These are phyloP conservation scores for Cenchrus fungigraminus DNA, from an alignment of 176 grass and related monocot species.

Conservation along the genomic window DNA sequence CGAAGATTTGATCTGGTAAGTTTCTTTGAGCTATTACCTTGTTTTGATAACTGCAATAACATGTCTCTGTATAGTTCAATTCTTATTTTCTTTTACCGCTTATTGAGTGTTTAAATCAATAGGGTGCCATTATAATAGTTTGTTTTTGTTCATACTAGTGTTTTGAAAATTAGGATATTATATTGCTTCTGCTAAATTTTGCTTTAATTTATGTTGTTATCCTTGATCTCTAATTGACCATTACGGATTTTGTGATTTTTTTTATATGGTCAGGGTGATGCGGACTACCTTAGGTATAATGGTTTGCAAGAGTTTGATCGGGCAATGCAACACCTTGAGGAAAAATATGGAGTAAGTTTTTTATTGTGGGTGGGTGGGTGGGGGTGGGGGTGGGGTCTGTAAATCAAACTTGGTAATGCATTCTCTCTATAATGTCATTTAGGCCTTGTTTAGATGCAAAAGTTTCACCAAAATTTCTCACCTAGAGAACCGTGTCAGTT, in stretches of 20 bases:
- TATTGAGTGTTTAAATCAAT: slow-evolving; percentile 8
- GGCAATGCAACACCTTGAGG: slow-evolving; percentile 92
- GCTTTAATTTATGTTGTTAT: not conserved
- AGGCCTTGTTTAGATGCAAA: too few species aligned
- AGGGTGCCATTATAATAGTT: slow-evolving; percentile 20
- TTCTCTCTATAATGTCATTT: slow-evolving; percentile 27
- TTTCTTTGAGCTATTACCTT: slow-evolving; percentile 24
- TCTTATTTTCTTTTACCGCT: slow-evolving; percentile 22
- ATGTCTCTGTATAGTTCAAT: not conserved
- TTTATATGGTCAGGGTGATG: slow-evolving; percentile 71
- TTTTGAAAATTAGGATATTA: slow-evolving; percentile 14
- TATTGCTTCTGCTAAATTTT: slow-evolving; percentile 12
- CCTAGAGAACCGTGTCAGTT: too few species aligned
- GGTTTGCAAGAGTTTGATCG: slow-evolving; percentile 89
- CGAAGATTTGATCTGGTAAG: slow-evolving; percentile 87
- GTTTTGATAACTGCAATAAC: slow-evolving; percentile 6
- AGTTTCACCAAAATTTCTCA: too few species aligned
- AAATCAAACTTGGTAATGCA: not conserved
- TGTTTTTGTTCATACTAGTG: slow-evolving; percentile 5
- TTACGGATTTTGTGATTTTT: slow-evolving; percentile 33
- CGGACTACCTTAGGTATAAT: slow-evolving; percentile 75
- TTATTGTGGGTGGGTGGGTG: not conserved
- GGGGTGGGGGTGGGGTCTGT: not conserved
- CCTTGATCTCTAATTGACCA: not conserved
- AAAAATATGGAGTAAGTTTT: slow-evolving; percentile 77